Conservation (phyloP, 2,329 filamentous ascomycete species). For the Xylariaceae sp. region DNA sequence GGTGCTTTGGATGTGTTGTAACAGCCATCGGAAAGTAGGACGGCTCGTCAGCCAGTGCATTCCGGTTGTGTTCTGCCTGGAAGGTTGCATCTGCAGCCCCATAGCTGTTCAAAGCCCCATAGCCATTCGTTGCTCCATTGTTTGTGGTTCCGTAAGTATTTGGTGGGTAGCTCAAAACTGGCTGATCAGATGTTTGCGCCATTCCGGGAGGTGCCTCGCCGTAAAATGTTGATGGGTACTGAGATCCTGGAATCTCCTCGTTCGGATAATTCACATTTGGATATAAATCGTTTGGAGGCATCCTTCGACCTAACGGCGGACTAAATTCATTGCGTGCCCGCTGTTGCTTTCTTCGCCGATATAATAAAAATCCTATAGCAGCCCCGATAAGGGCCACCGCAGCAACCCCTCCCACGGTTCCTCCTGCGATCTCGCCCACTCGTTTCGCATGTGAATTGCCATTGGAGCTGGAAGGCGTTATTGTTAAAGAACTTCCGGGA, state of each 20-base stretch:
- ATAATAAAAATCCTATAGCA: slow-evolving; percentile 23
- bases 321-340: slow-evolving; percentile 9
- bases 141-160: slow-evolving; percentile 14
- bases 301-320: slow-evolving; percentile 16
- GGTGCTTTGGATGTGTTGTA: slow-evolving; percentile 7
- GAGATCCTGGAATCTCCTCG: slow-evolving; percentile 24
- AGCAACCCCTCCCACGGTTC: slow-evolving; percentile 26
- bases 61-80: no score
- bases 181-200: slow-evolving; percentile 20
- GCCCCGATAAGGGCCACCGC: slow-evolving; percentile 24
- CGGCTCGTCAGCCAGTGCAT: slow-evolving; percentile 8
- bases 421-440: slow-evolving; percentile 28
- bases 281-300: slow-evolving; percentile 21
- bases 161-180: slow-evolving; percentile 11
- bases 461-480: slow-evolving; percentile 5
- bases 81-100: no score
- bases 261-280: no score
- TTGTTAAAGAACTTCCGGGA: slow-evolving; percentile 14
- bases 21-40: background rate
- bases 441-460: slow-evolving; percentile 11
- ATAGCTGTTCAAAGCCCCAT: slow-evolving; percentile 5
- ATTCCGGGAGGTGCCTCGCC: slow-evolving; percentile 28
- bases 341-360: slow-evolving; percentile 17
- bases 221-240: slow-evolving; percentile 28
- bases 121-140: slow-evolving; percentile 6